Evolutionary conservation across 2,329 filamentous ascomycete genomes (phyloP).

Genomic region (Orbilia ellipsospora): DNA sequence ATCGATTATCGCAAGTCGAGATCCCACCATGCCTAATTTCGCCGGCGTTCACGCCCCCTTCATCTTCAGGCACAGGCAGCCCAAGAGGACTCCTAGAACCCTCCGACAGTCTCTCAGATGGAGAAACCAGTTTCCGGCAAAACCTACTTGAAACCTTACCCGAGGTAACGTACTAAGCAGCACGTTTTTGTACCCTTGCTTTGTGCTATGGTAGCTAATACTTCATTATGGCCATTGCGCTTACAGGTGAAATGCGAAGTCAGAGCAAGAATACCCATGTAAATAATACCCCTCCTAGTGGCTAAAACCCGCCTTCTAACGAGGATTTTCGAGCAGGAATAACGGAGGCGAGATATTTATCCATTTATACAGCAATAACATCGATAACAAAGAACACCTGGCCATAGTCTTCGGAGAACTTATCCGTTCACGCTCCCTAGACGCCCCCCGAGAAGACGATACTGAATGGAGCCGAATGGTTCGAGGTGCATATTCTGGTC

Average conservation of each 20-base stretch:
- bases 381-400: constrained; percentile 94
- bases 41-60: constrained; percentile 81
- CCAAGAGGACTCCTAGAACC: constrained; percentile 57
- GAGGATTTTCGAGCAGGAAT: constrained; percentile 12
- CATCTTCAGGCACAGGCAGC: constrained; percentile 71
- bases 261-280: constrained; percentile 89
- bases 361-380: constrained; percentile 91
- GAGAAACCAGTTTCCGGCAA: constrained; percentile 25
- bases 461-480: constrained; percentile 93
- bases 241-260: constrained; percentile 94
- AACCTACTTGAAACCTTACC: constrained; percentile 61
- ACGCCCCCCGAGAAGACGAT: constrained; percentile 78
- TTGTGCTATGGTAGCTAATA: no score
- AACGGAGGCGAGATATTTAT: constrained; percentile 92
- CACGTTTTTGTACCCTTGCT: neutral
- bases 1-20: constrained; percentile 9
- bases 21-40: constrained; percentile 79
- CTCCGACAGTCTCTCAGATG: neutral
- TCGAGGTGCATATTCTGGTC: constrained; percentile 88
- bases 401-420: constrained; percentile 94
- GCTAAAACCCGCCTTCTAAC: neutral
- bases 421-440: constrained; percentile 79
- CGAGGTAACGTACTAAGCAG: constrained; percentile 58
- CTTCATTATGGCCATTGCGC: constrained; percentile 62
- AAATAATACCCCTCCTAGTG: constrained; percentile 8